Evolutionary conservation across 305 asterid genomes (phyloP), one percentile per base, ranked within the genome.

Genomic region (Fraxinus platypoda): DNA sequence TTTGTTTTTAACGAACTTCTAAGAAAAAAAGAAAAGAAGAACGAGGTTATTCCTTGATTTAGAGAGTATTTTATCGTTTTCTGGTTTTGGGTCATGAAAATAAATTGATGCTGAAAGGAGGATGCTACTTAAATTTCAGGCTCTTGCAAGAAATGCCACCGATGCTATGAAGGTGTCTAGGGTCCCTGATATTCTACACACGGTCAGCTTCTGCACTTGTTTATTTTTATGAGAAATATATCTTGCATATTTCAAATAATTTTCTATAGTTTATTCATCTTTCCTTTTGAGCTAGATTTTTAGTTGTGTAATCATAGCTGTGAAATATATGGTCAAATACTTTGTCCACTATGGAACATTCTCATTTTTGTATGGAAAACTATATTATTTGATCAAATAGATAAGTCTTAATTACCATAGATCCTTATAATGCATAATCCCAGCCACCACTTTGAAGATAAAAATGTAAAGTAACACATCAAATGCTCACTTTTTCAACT

Each of bases 161-260:
- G 98, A 95, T 87, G 98, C 97, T 34, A 91, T 95, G 98, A 93
- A 87, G 92, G 93, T 89, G 81, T 92, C 98, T 1, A 90, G 94
- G 86, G 98, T 91, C 81, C 92, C 92, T 3, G 98, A 94, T 74
- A 89, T 93, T 83, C 88, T 94, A 43, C 93, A 92, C 70, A 83
- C 88, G 94, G 98, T 94, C 59, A 87, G 95, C 62, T 76, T 64
- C 62, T 71, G 59, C 75, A 43, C 77, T 54, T 72, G 64, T 28
- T 81, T 59, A 46, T 82, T 81, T 21, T 41, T 19, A 34, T 34
- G 68, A 68, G 43, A 13, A 75, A 8, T 41, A 30, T 37, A 17
- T 46, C 30, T 43, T 4, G 12, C 8, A 13, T 41, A 34, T 64
- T 76, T 37, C 64, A 23, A 66, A 46, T 30, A 30, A n/a, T 1